Conservation (phyloP, 23 red algal species). For the Gracilaria gracilis region DNA sequence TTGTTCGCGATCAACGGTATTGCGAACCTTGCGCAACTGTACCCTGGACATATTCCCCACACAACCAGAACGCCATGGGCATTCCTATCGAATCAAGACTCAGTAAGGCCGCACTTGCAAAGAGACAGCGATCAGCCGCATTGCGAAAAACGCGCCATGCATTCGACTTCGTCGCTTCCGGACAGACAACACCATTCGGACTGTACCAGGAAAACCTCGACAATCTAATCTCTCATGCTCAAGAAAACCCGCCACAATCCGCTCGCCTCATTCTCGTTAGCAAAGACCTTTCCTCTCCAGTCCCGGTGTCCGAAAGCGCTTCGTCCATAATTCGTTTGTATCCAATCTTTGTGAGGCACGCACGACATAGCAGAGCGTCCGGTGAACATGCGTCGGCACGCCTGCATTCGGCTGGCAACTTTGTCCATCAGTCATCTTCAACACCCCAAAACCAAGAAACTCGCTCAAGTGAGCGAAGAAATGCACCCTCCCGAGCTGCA, state of each 20-base stretch:
- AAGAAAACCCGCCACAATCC: conserved; percentile 21
- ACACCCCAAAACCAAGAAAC: not conserved
- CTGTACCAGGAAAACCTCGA: conserved; percentile 15
- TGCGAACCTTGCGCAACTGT: not conserved
- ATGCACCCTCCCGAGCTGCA: conserved; percentile 2
- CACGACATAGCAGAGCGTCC: not conserved
- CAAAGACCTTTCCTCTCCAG: conserved; percentile 28
- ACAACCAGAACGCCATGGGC: not conserved
- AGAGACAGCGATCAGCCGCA: conserved; percentile 34
- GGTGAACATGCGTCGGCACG: not conserved
- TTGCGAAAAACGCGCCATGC: conserved; percentile 27
- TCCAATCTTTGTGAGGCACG: conserved; percentile 15
- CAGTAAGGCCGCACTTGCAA: conserved; percentile 20
- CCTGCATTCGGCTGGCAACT: not conserved
- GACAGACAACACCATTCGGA: conserved; percentile 18
- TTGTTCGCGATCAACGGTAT: not conserved
- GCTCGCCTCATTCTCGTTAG: conserved; percentile 24
- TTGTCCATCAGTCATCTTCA: not conserved
- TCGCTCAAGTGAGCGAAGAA: not conserved
- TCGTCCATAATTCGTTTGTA: not conserved
- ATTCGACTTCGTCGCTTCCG: conserved; percentile 2
- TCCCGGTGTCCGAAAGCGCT: not conserved
- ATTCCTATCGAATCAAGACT: conserved; percentile 34
- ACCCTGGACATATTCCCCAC: not conserved
- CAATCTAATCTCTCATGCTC: conserved; percentile 38